phyloP scores from a whole-genome alignment of 345 rosid genomes.

The Salix exigua region DNA sequence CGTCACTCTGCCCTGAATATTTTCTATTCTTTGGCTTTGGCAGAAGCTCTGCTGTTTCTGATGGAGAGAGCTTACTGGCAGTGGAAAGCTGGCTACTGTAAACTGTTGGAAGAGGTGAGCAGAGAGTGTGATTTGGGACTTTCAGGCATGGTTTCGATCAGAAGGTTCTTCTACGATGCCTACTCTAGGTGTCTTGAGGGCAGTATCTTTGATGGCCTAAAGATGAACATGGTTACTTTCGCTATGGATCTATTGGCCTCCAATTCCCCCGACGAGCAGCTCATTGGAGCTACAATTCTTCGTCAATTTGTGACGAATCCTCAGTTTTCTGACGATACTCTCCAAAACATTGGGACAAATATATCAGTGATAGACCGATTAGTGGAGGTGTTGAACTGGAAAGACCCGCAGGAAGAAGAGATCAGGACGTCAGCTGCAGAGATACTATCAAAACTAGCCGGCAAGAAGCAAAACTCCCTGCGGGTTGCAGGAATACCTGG shows the following conservation, averaged over 20 bases:
- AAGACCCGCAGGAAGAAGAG: constrained; percentile 79
- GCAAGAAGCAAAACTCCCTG: constrained; percentile 73
- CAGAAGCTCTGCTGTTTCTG: constrained; percentile 79
- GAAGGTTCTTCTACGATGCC: constrained; percentile 81
- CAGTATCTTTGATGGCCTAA: constrained; percentile 80
- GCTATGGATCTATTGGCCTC: constrained; percentile 70
- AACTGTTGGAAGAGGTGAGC: constrained; percentile 65
- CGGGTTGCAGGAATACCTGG: constrained; percentile 84
- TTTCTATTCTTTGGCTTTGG: constrained; percentile 75
- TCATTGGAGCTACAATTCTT: constrained; percentile 65
- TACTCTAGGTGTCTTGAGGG: constrained; percentile 77
- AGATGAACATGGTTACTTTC: constrained; percentile 81
- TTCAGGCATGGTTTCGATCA: constrained; percentile 58
- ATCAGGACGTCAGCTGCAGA: constrained; percentile 72
- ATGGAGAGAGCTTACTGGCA: constrained; percentile 89
- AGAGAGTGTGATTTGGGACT: constrained; percentile 63
- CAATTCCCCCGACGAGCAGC: constrained; percentile 78
- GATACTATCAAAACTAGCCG: constrained; percentile 61
- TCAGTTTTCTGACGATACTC: constrained; percentile 63
- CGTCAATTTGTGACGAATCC: constrained; percentile 45
- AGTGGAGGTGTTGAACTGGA: constrained; percentile 93
- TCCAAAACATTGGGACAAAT: constrained; percentile 75
- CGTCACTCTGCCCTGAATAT: constrained; percentile 58
- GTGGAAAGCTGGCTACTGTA: constrained; percentile 42
- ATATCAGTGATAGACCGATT: constrained; percentile 60